These are phyloP conservation scores for Centaurea solstitialis DNA, from an alignment of 129 eudicot species.

Conservation along the genomic window DNA sequence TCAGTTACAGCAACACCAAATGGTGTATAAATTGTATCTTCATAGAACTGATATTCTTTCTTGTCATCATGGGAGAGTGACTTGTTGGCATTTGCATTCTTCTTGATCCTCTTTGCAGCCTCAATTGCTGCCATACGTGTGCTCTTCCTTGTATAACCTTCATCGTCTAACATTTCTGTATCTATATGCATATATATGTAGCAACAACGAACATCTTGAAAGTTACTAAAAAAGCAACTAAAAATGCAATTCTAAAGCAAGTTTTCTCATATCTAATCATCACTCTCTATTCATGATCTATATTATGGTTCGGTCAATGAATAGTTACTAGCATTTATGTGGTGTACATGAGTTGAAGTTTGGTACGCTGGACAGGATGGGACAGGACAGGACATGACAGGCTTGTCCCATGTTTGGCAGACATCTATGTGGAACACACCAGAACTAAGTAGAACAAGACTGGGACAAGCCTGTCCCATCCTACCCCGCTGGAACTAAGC, in stretches of 20 bases:
- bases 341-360: too few relatives aligned
- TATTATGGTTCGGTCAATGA: background rate
- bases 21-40: background rate
- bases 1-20: background rate
- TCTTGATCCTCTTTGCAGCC: slow-evolving; percentile 26
- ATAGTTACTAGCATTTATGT: background rate
- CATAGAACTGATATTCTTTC: background rate
- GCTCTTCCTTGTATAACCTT: slow-evolving; percentile 25
- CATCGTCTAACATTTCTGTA: slow-evolving; percentile 17
- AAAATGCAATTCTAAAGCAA: background rate
- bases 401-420: too few relatives aligned
- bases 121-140: slow-evolving; percentile 27
- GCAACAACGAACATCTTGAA: background rate
- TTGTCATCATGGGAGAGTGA: background rate
- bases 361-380: too few relatives aligned
- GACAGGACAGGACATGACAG: too few relatives aligned
- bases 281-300: background rate
- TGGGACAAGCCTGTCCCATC: too few relatives aligned
- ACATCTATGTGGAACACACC: too few relatives aligned
- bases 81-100: background rate
- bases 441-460: too few relatives aligned
- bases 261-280: background rate
- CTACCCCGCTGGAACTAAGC: too few relatives aligned
- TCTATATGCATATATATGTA: background rate
- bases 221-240: background rate